These are phyloP conservation scores for Oleoguttula mirabilis DNA, from an alignment of 495 filamentous ascomycete genomes.

Conservation along the genomic window DNA sequence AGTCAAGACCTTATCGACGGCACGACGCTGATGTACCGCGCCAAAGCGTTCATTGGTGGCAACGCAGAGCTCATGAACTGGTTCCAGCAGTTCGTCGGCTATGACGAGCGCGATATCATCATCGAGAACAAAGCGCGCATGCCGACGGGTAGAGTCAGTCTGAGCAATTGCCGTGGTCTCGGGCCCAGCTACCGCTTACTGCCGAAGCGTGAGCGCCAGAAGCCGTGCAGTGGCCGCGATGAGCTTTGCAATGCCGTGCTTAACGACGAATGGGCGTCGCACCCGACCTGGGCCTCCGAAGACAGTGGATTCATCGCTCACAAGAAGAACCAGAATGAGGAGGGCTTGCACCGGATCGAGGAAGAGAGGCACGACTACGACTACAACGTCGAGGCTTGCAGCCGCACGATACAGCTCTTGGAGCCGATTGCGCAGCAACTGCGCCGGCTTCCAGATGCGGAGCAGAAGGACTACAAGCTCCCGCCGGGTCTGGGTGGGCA, in stretches of 20 bases:
- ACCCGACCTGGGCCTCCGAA: slow-evolving; percentile 98
- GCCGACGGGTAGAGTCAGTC: slow-evolving; percentile 61
- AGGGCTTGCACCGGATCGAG: slow-evolving; percentile 87
- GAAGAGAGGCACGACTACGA: slow-evolving; percentile 99
- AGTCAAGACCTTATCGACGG: slow-evolving; percentile 81
- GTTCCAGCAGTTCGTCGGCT: slow-evolving; percentile 68
- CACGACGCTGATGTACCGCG: slow-evolving; percentile 65
- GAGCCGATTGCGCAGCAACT: slow-evolving; percentile 89
- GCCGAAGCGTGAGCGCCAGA: slow-evolving; percentile 72
- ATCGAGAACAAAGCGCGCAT: slow-evolving; percentile 65
- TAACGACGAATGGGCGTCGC: slow-evolving; percentile 97
- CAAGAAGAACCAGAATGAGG: slow-evolving; percentile 88
- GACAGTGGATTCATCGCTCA: slow-evolving; percentile 97
- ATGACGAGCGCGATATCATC: slow-evolving; percentile 57
- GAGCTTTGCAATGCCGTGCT: slow-evolving; percentile 82
- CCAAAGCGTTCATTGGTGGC: slow-evolving; percentile 71
- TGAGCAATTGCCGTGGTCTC: slow-evolving; percentile 85
- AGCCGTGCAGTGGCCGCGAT: slow-evolving; percentile 84
- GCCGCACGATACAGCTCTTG: slow-evolving; percentile 83
- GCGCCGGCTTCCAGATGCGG: slow-evolving; percentile 55
- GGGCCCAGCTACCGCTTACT: slow-evolving; percentile 91
- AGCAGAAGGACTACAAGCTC: slow-evolving; percentile 55
- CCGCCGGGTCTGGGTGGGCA: slow-evolving; percentile 78
- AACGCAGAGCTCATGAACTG: slow-evolving; percentile 76
- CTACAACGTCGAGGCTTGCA: slow-evolving; percentile 89